A percentile compares a stretch with the other conserved stretches of the same genome.
Conservation (phyloP, 2,329 filamentous ascomycete genomes). For the Diaporthe sp. region DNA sequence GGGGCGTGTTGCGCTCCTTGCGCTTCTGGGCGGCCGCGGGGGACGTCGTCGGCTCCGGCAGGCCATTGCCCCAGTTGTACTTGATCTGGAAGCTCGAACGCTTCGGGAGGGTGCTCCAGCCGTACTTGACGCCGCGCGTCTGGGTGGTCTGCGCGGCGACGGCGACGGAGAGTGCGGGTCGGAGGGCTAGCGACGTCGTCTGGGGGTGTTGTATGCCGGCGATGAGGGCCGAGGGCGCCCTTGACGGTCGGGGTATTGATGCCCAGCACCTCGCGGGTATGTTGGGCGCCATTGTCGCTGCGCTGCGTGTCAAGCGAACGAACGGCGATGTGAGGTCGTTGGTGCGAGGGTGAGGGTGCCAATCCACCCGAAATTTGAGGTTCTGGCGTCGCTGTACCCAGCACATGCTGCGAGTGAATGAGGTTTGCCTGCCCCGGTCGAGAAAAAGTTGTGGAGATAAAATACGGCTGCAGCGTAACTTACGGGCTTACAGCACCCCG, state of each 20-base stretch:
- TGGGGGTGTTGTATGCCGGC: constrained; percentile 42
- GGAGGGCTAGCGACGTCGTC: constrained; percentile 50
- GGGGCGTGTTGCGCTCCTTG: constrained; percentile 69
- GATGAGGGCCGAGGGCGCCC: constrained; percentile 44
- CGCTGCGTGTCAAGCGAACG: constrained; percentile 10
- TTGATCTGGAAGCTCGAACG: constrained; percentile 66
- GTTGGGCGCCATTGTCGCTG: constrained; percentile 60
- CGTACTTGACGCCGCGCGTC: constrained; percentile 67
- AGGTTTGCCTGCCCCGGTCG: constrained; percentile 36
- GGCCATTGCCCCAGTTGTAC: constrained; percentile 72
- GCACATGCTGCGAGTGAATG: background rate
- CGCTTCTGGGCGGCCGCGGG: constrained; percentile 73
- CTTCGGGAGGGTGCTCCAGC: constrained; percentile 68
- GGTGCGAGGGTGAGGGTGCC: background rate
- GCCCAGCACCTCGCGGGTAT: constrained; percentile 60
- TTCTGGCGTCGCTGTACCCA: constrained; percentile 28
- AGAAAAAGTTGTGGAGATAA: constrained; percentile 38
- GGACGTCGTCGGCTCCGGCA: constrained; percentile 69
- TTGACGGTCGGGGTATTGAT: constrained; percentile 50
- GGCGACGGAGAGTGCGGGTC: constrained; percentile 52
- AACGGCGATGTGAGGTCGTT: constrained; percentile 11
- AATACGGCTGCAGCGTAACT: constrained; percentile 28
- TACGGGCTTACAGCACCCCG: constrained; percentile 6
- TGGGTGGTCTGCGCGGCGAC: constrained; percentile 58
- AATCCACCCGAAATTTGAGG: constrained; percentile 38